phyloP scores from a whole-genome alignment of 1,284 basidiomycete species.

The Trametes sp. region DNA sequence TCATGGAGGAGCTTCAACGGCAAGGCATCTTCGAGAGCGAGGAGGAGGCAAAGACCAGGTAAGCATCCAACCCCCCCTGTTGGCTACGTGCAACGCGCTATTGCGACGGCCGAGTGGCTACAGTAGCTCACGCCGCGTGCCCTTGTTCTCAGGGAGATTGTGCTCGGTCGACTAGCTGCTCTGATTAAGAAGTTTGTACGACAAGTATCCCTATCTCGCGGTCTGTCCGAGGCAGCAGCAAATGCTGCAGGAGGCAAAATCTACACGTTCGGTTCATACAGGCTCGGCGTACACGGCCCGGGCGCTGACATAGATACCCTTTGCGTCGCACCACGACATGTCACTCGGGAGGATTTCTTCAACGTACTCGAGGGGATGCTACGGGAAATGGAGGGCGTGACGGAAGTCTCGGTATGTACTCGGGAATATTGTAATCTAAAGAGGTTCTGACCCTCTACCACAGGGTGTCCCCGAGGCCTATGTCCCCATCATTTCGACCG shows the following conservation, averaged over 20 bases:
- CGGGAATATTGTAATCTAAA: neutral
- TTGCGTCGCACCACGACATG: conserved; percentile 96
- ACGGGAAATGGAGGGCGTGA: conserved; percentile 83
- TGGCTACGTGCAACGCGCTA: neutral
- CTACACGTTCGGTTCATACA: conserved; percentile 98
- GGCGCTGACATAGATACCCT: conserved; percentile 98
- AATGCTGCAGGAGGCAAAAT: conserved; percentile 95
- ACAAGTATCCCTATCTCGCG: conserved; percentile 79
- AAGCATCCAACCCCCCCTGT: conserved; percentile 41
- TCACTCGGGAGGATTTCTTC: conserved; percentile 96
- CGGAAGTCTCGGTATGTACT: conserved; percentile 85
- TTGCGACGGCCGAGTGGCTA: conserved; percentile 20
- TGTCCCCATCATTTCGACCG: conserved; percentile 93
- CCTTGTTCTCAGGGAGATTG: conserved; percentile 76
- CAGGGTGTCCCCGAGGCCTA: conserved; percentile 96
- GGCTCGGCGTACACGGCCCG: conserved; percentile 96
- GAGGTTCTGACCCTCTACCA: conserved; percentile 3
- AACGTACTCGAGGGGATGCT: conserved; percentile 91
- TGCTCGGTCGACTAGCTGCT: conserved; percentile 89
- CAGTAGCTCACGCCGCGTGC: conserved; percentile 10
- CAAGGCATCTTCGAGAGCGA: conserved; percentile 93
- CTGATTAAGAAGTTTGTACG: conserved; percentile 96
- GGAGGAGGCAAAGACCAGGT: conserved; percentile 91
- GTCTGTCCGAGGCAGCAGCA: conserved; percentile 89
- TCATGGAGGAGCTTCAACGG: conserved; percentile 89